phyloP scores from a whole-genome alignment of 1,139 yeast genomes.

The Debaryomycetaceae sp. region DNA sequence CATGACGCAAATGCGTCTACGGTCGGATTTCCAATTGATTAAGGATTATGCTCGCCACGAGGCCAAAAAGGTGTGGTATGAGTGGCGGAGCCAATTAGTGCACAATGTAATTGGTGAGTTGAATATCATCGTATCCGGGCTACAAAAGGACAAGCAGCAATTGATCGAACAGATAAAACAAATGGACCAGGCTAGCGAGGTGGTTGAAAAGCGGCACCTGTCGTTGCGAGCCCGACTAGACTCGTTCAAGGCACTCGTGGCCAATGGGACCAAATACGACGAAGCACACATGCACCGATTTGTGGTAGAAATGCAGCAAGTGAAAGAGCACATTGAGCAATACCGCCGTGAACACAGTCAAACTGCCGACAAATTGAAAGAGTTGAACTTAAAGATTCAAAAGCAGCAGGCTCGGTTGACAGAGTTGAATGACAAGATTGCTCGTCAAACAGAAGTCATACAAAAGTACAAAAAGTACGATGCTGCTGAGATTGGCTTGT shows the following conservation, averaged over 20 bases:
- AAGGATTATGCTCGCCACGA: conserved; percentile 48
- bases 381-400: conserved; percentile 13
- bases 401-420: conserved; percentile 15
- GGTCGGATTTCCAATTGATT: conserved; percentile 38
- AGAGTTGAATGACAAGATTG: conserved; percentile 14
- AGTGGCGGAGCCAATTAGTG: conserved; percentile 50
- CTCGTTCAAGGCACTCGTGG: conserved; percentile 16
- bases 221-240: conserved; percentile 21
- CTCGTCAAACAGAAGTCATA: conserved; percentile 14
- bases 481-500: conserved; percentile 19
- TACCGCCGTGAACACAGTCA: conserved; percentile 9
- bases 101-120: conserved; percentile 33
- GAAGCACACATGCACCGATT: conserved; percentile 15
- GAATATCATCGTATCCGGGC: conserved; percentile 18
- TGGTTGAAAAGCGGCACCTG: conserved; percentile 12
- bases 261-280: conserved; percentile 16
- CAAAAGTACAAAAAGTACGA: conserved; percentile 22
- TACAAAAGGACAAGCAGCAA: conserved; percentile 23
- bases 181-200: conserved; percentile 15
- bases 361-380: conserved; percentile 11
- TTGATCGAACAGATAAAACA: conserved; percentile 19
- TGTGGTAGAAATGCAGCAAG: conserved; percentile 12
- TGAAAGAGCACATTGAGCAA: conserved; percentile 11
- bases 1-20: conserved; percentile 34
- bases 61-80: conserved; percentile 54